phyloP scores from a whole-genome alignment of 2,329 filamentous ascomycete genomes.

The Celoporthe dispersa region DNA sequence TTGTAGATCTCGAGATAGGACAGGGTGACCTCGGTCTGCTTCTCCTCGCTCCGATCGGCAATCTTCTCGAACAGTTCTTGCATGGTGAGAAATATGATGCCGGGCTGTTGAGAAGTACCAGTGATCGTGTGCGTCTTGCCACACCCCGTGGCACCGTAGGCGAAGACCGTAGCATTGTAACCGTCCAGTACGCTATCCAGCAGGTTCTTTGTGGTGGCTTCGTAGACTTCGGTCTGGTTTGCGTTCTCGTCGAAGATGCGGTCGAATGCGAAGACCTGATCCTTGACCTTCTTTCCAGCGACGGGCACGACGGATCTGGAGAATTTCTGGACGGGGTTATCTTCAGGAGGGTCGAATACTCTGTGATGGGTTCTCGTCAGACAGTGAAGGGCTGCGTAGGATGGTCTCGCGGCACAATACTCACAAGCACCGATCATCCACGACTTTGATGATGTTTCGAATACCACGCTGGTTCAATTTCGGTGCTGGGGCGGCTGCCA shows the following conservation, averaged over 20 bases:
- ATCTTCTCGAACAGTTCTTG: slow-evolving; percentile 98
- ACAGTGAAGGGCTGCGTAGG: neutral
- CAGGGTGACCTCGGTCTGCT: slow-evolving; percentile 85
- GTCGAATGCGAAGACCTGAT: slow-evolving; percentile 97
- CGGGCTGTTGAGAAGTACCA: slow-evolving; percentile 87
- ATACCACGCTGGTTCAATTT: slow-evolving; percentile 87
- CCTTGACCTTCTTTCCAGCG: slow-evolving; percentile 89
- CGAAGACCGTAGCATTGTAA: slow-evolving; percentile 98
- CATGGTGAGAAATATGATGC: slow-evolving; percentile 99
- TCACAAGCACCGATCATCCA: slow-evolving; percentile 95
- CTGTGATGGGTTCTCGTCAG: slow-evolving; percentile 49
- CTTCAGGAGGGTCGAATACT: slow-evolving; percentile 95
- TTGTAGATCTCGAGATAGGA: slow-evolving; percentile 99
- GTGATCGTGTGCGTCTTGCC: slow-evolving; percentile 99
- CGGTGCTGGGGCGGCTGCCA: slow-evolving; percentile 83
- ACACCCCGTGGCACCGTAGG: slow-evolving; percentile 96
- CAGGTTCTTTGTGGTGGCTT: slow-evolving; percentile 85
- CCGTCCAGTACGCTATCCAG: slow-evolving; percentile 95
- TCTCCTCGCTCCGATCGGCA: slow-evolving; percentile 81
- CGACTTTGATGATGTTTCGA: slow-evolving; percentile 89
- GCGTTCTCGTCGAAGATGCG: slow-evolving; percentile 96
- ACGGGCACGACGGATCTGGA: slow-evolving; percentile 76
- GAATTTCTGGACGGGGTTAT: slow-evolving; percentile 88
- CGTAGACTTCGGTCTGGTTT: slow-evolving; percentile 91
- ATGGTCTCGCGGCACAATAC: slow-evolving; percentile 41